Conservation (phyloP, 352 stramenopile genomes). For the Globisporangium takayamanum region DNA sequence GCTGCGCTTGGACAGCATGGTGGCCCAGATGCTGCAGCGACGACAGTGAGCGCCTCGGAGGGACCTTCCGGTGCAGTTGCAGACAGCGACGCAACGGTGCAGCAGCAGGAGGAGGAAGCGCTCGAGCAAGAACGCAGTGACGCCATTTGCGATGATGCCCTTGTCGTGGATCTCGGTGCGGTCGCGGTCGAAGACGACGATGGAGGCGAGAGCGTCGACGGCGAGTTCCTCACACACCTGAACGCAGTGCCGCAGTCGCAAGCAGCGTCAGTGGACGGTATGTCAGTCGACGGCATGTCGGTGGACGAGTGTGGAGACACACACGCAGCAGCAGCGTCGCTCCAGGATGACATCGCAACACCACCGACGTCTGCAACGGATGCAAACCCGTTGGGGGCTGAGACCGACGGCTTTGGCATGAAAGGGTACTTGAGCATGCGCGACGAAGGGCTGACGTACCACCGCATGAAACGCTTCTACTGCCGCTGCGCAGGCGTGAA, state of each 20-base stretch:
- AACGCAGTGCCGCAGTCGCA: no score
- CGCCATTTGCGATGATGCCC: no score
- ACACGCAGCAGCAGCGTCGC: no score
- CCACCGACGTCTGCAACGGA: conserved; percentile 3
- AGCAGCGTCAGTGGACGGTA: not conserved
- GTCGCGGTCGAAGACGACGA: no score
- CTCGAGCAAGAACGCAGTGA: no score
- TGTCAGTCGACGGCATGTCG: not conserved
- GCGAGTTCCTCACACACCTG: not conserved
- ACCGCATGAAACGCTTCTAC: conserved; percentile 85
- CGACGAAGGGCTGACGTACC: conserved; percentile 76
- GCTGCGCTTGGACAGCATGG: not conserved
- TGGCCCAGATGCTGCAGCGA: not conserved
- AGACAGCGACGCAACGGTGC: no score
- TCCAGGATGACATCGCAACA: not conserved
- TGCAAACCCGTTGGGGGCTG: conserved; percentile 24
- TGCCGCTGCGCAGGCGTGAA: conserved; percentile 76
- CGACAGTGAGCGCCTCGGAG: not conserved
- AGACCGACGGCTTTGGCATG: conserved; percentile 59
- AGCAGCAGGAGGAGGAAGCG: no score
- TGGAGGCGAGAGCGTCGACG: not conserved
- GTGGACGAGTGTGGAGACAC: not conserved
- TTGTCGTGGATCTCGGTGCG: no score
- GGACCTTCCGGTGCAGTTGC: no score
- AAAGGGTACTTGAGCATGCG: conserved; percentile 78